Evolutionary conservation across 192 early-diverging fungal species (phyloP), one percentile per base, ranked within the genome.

Genomic region (Jimgerdemannia lactiflua): DNA sequence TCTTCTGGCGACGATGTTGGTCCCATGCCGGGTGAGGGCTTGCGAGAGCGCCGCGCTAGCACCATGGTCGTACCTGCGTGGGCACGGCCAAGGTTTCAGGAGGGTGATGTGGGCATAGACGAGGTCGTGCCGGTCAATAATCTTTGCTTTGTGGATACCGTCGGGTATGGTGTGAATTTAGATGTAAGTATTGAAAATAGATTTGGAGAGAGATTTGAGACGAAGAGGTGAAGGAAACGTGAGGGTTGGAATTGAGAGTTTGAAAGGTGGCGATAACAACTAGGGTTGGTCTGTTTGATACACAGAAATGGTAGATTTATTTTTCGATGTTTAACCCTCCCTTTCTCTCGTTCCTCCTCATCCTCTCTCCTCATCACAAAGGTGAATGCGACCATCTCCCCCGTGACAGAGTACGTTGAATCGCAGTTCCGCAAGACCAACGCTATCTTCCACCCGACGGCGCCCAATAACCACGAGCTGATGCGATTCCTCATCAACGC

Each of bases 141-240:
- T 43, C 68, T 78, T 4, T 78, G 80, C 64, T 18, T 78, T 4
- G 65, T 82, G 7, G 80, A 82, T 73, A 82, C 80, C 3, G 19
- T 74, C 71, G 80, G 80, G 3, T 82, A 82, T 70, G 80, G 80
- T 18, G 73, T 74, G 8, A 73, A 69, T 43, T 19, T 82, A 40
- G 69, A 75, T 59, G 80, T 82, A 78, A 75, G 77, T 65, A 29
- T 29, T 29, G 29, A 29, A 29, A 29, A 29, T 29, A 29, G 29
- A 29, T 29, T 29, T 29, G 29, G 29, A 29, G 29, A 29, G 29
- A 29, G 29, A 29, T 29, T 29, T 29, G 29, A 29, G 29, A 59
- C 6, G 14, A 59, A 59, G 6, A 59, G 49, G 49, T 59, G 14
- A 59, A 10, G 49, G 14, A 2, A 59, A 59, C 49, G 49, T 59